Percentiles rank a stretch among this genome's conserved stretches.
Evolutionary conservation across 1,139 yeast genomes (phyloP).

Genomic region (Wickerhamomyces sp.): DNA sequence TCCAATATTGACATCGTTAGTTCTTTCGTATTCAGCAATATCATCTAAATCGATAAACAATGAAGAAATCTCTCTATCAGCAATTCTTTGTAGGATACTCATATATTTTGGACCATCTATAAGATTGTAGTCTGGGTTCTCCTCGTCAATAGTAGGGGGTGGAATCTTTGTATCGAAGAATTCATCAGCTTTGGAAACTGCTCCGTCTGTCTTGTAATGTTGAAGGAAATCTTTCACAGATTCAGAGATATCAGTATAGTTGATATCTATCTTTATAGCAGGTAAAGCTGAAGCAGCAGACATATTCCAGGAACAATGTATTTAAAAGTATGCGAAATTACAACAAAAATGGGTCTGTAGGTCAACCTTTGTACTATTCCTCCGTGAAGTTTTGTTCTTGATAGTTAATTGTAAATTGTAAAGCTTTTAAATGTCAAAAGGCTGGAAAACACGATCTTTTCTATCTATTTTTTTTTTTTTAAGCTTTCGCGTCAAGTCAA

Average conservation of each 20-base stretch:
- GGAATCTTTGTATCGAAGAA: slow-evolving; percentile 30
- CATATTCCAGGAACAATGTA: neutral
- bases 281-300: slow-evolving; percentile 20
- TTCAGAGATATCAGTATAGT: slow-evolving; percentile 51
- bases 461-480: too few relatives aligned
- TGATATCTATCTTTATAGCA: slow-evolving; percentile 35
- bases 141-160: slow-evolving; percentile 21
- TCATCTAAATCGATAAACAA: slow-evolving; percentile 81
- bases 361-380: too few relatives aligned
- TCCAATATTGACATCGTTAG: slow-evolving; percentile 27
- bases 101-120: slow-evolving; percentile 68
- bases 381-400: too few relatives aligned
- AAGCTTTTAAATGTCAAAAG: too few relatives aligned
- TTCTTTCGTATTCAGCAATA: slow-evolving; percentile 55
- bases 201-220: slow-evolving; percentile 47
- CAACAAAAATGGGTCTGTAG: too few relatives aligned
- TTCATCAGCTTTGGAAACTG: slow-evolving; percentile 26
- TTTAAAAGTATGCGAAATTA: too few relatives aligned
- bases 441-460: too few relatives aligned
- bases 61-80: slow-evolving; percentile 74
- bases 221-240: slow-evolving; percentile 54
- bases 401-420: too few relatives aligned
- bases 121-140: slow-evolving; percentile 20
- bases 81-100: slow-evolving; percentile 69
- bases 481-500: too few relatives aligned